Conservation (phyloP, 306 rosid genomes). For the Cucumis cinereus region DNA sequence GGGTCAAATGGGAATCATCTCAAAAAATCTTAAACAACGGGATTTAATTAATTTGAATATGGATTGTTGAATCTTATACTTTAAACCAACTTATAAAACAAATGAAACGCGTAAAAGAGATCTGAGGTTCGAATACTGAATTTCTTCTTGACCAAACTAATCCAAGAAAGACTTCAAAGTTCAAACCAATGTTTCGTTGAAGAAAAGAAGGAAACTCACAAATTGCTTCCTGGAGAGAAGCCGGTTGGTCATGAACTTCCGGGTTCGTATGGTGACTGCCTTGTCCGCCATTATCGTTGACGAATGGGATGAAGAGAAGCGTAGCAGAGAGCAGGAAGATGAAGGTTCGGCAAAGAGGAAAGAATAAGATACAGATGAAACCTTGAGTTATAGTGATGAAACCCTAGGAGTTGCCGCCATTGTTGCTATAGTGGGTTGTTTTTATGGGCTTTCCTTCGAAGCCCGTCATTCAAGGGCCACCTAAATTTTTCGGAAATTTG, state of each 20-base stretch:
- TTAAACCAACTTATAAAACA: not conserved
- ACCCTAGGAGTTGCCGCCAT: not conserved
- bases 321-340: not conserved
- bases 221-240: slow-evolving; percentile 89
- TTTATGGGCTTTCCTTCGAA: not conserved
- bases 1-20: not conserved
- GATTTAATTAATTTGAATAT: not conserved
- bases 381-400: not conserved
- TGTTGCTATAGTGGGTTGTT: not conserved
- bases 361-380: not conserved
- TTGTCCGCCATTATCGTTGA: slow-evolving; percentile 59
- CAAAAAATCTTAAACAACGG: not conserved
- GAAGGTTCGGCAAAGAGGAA: not conserved
- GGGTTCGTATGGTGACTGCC: slow-evolving; percentile 75
- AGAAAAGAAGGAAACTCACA: slow-evolving; percentile 26
- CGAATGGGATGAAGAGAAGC: not conserved
- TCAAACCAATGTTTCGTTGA: too few relatives aligned
- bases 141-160: not conserved
- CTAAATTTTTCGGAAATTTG: too few relatives aligned
- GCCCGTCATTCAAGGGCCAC: not conserved
- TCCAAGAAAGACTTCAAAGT: not conserved
- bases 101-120: not conserved
- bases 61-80: not conserved
- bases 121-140: not conserved
- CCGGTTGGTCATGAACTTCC: slow-evolving; percentile 88